Conservation (phyloP, 2,329 filamentous ascomycete species). For the Fusarium palustre region DNA sequence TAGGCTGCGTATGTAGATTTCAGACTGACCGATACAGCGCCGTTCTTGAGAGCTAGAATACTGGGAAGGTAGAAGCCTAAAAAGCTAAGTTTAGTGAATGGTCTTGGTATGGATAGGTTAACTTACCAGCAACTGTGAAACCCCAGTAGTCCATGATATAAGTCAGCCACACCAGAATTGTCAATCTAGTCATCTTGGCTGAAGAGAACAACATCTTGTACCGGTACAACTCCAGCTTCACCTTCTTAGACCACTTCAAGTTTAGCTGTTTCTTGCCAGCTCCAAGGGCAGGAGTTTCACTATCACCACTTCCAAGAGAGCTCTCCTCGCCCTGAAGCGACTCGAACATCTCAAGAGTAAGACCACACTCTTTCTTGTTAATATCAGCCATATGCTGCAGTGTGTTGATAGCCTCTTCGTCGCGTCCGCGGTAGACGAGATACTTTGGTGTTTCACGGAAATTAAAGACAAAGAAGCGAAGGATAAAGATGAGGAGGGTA, state of each 20-base stretch:
- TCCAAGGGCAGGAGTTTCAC: constrained; percentile 32
- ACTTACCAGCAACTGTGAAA: constrained; percentile 53
- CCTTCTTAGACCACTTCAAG: constrained; percentile 30
- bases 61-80: constrained; percentile 58
- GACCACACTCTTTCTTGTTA: constrained; percentile 51
- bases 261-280: constrained; percentile 29
- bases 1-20: constrained; percentile 63
- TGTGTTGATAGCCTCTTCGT: constrained; percentile 60
- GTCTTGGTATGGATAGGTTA: accelerated
- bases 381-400: constrained; percentile 60
- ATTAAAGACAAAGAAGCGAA: constrained; percentile 61
- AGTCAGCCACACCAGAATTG: constrained; percentile 53
- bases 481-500: constrained; percentile 57
- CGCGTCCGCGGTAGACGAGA: constrained; percentile 57
- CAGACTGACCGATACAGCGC: constrained; percentile 56
- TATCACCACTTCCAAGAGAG: constrained; percentile 33
- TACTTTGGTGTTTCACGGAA: constrained; percentile 62
- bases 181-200: constrained; percentile 51
- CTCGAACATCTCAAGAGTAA: constrained; percentile 55
- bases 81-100: background rate
- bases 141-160: constrained; percentile 56
- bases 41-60: constrained; percentile 65
- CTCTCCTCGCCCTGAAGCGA: constrained; percentile 42
- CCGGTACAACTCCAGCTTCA: constrained; percentile 34
- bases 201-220: constrained; percentile 52